phyloP scores from a whole-genome alignment of 1,284 basidiomycete genomes.

The Ganoderma lingzhi region DNA sequence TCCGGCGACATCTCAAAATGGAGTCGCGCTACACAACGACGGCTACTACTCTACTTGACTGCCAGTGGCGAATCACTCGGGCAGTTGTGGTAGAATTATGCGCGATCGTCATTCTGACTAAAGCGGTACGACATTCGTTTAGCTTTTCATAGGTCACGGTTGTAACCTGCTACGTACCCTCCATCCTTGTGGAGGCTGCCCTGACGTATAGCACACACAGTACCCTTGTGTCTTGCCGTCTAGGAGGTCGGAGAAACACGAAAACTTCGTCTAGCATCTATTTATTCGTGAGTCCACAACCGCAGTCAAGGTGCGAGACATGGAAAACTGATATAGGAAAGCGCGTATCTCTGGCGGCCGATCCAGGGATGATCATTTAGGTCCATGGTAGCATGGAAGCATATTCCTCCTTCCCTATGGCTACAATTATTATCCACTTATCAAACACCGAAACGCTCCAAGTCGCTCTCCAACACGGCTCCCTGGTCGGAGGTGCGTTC shows the following conservation, averaged over 20 bases:
- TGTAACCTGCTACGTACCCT: not conserved
- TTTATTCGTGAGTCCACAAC: not conserved
- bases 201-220: not conserved
- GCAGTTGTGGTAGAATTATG: not conserved
- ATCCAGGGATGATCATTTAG: conserved; percentile 1
- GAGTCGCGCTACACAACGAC: not conserved
- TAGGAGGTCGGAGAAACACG: not conserved
- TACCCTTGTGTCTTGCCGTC: not conserved
- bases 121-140: not conserved
- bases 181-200: not conserved
- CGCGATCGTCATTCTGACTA: not conserved
- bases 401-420: not conserved
- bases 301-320: conserved; percentile 11
- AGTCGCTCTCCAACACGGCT: conserved; percentile 50
- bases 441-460: conserved; percentile 44
- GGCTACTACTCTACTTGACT: not conserved
- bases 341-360: conserved; percentile 13
- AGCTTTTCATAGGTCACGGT: not conserved
- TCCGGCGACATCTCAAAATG: conserved; percentile 14
- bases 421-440: not conserved
- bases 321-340: conserved; percentile 3
- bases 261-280: conserved; percentile 1
- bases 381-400: not conserved
- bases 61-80: not conserved
- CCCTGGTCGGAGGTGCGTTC: conserved; percentile 47